Base-by-base conservation (phyloP, 2,329 filamentous ascomycete genomes). In the Aspergillus clavatus region DNA sequence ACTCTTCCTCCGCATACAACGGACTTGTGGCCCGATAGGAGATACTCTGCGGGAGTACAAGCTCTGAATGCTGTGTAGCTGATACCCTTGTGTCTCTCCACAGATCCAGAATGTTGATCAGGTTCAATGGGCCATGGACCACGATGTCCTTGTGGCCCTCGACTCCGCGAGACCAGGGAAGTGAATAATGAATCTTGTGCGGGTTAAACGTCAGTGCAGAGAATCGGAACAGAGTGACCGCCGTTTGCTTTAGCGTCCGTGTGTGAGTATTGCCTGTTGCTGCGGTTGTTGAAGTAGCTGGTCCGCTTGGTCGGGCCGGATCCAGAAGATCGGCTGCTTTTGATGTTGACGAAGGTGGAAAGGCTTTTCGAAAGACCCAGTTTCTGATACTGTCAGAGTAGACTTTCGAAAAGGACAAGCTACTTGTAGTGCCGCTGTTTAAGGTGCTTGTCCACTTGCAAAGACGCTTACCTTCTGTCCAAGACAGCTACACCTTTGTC, bases 401-500 rank as follows among this genome's bases (percentile, higher is more conserved):
- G n/a, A n/a, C n/a, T n/a, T n/a, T n/a, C n/a, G n/a, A 3, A 31
- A 26, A 24, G 10, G n/a, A 38, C 18, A 36, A 26, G 4, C 23
- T 24, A 4, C 23, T 24, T 8, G n/a, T n/a, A n/a, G n/a, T n/a
- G 23, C 4, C 23, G 8, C 23, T 24, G 23, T 24, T n/a, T n/a
- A n/a, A 24, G 23, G 23, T 5, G 8, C 23, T 8, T 24, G 23
- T 24, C 23, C 23, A 4, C 28, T 35, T 39, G 12, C 14, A 16
- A 22, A 21, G 14, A 14, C 18, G 11, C 58, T 38, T 51, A 77
- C 68, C 82, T 70, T 53, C 69, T 68, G 60, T 85, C 82, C 26
- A 76, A 60, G 22, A 85, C 53, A 0, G 72, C 72, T 36, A 79
- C 52, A 0, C 79, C 81, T 16, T 70, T 53, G 5, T 72, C 69